Evolutionary conservation across 495 filamentous ascomycete species (phyloP), one percentile per base, ranked within the genome.

Genomic region (Aspergillus sclerotioniger): DNA sequence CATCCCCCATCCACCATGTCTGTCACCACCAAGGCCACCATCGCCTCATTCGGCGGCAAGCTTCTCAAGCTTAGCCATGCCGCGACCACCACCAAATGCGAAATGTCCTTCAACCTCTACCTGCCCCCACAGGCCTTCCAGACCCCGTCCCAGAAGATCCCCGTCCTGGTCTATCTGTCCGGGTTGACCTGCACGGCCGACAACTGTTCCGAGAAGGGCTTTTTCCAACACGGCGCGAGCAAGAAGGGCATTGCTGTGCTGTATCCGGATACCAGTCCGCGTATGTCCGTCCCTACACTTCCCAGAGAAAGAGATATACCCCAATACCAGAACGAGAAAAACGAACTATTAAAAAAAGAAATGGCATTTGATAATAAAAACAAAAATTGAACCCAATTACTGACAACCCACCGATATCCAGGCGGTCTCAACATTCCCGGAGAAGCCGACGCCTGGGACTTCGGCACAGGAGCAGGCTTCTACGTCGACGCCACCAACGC

Each of bases 141-240:
- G 51, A 56, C 47, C 19, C 54, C 67, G 10, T 56, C 77, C 19
- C 62, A 76, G 53, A 90, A 88, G 65, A 83, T 90, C 12, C 95
- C 94, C 28, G 82, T 98, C 2, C 77, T 98, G n/a, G 85, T 98
- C 72, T 98, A 94, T 73, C 86, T 98, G 59, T 91, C 93, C 15
- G 94, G 94, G 28, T 76, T 98, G 37, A 98, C 95, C 57, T 98
- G 94, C 78, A 92, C 92, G 0, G 91, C 89, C 15, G 92, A 98
- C 60, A 98, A 98, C 77, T 91, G 92, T 72, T 83, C 91, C 32
- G 95, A 98, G 71, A 98, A 98, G 73, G 93, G 62, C 37, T 96
- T 96, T 79, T 90, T 98, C 75, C 92, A 98, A 70, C 83, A 88
- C 62, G 80, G 77, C 48, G 94, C 94, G 12, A 81, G 84, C 56